Conservation (phyloP, 176 grass and related monocot genomes). For the Triticum dicoccoides region DNA sequence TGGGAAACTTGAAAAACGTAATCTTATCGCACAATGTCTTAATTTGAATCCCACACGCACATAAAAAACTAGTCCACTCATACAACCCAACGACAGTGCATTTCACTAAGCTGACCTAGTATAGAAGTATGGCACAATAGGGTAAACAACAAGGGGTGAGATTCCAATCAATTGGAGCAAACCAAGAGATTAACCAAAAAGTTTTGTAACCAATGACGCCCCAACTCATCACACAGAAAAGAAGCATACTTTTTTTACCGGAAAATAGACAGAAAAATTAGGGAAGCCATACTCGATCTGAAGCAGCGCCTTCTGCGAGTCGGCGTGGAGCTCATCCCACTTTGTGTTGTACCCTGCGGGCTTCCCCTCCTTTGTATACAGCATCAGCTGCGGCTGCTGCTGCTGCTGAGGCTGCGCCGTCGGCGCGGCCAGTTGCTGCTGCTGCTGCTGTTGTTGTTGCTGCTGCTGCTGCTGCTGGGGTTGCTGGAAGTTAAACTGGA, state of each 20-base stretch:
- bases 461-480: constrained; percentile 37
- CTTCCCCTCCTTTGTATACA: constrained; percentile 57
- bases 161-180: constrained; percentile 11
- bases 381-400: constrained; percentile 48
- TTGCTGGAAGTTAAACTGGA: constrained; percentile 56
- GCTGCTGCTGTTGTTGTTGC: constrained; percentile 19
- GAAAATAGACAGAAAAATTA: background rate
- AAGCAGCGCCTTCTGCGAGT: constrained; percentile 75
- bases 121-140: background rate
- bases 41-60: background rate
- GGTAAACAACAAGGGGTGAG: background rate
- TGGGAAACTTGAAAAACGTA: background rate
- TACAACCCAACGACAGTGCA: background rate
- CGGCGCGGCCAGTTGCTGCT: background rate
- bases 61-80: background rate
- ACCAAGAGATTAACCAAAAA: background rate
- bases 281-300: constrained; percentile 73
- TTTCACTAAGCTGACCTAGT: background rate
- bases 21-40: background rate
- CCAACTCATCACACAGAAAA: constrained; percentile 1
- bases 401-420: constrained; percentile 33
- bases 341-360: constrained; percentile 75
- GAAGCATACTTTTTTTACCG: background rate
- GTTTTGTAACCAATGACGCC: background rate
- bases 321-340: constrained; percentile 73